Evolutionary conservation across 495 filamentous ascomycete genomes (phyloP), one percentile per base, ranked within the genome.

Genomic region (Lasiosphaeria ovina): DNA sequence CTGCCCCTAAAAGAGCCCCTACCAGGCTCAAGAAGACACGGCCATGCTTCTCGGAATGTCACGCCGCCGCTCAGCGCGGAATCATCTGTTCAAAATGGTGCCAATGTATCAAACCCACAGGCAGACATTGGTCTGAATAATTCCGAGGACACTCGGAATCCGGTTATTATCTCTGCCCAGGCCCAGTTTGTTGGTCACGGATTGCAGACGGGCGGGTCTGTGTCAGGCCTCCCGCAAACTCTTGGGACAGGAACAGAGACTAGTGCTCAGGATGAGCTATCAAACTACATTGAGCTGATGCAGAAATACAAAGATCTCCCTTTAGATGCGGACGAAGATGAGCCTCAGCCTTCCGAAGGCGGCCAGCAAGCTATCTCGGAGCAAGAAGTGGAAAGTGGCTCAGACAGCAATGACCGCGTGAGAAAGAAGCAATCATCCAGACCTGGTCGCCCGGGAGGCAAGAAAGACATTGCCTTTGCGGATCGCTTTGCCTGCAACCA

Each of bases 401-500:
- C 71, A 1, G 70, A 69, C 10, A 24, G 24, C 24, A 55, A 64
- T 7, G 68, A 75, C 31, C 50, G 54, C 31, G 42, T 54, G n/a
- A 62, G 55, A 12, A 72, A 70, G 51, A 71, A 47, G 11, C 60
- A 62, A 11, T 9, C 50, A 31, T 35, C 55, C 8, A 55, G 40
- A 17, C 16, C 35, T 7, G 53, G 34, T 16, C 59, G 55, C 17
- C 16, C 49, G 0, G 24, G 24, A 24, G 49, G 44, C 5, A 60
- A 55, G 5, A 74, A 74, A 42, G 32, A 45, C 0, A 68, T 67
- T 7, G 11, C 57, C 8, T 74, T 67, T 52, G 68, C 78, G 47
- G 73, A 80, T 24, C 73, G 72, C 2, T 81, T 79, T 51, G 69
- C 74, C 7, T 80, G 78, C 59, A 74, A 75, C 61, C 64, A 62